Conservation (phyloP, 2,329 filamentous ascomycete species). For the Fusarium chaquense region DNA sequence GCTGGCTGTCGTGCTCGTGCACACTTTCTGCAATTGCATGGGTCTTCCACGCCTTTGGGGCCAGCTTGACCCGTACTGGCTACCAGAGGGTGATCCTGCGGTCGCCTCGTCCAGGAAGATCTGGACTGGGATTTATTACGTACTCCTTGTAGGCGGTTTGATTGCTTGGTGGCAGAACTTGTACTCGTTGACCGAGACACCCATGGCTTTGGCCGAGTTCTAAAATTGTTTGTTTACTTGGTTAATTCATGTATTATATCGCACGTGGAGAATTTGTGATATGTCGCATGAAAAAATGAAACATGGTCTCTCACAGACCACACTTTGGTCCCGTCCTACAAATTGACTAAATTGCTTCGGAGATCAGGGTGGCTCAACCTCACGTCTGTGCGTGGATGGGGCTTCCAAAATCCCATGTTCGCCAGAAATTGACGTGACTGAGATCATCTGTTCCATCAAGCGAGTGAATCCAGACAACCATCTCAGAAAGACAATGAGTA, state of each 20-base stretch:
- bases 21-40: conserved; percentile 93
- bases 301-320: conserved; percentile 21
- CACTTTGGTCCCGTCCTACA: conserved; percentile 6
- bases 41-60: conserved; percentile 91
- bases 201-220: conserved; percentile 49
- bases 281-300: conserved; percentile 26
- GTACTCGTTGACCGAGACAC: conserved; percentile 75
- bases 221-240: conserved; percentile 36
- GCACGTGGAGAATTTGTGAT: conserved; percentile 1
- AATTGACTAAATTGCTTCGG: conserved; percentile 13
- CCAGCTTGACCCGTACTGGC: conserved; percentile 69
- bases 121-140: conserved; percentile 86
- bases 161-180: conserved; percentile 77
- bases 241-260: conserved; percentile 13
- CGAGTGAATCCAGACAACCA: background rate
- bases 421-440: conserved; percentile 1
- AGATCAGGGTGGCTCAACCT: conserved; percentile 5
- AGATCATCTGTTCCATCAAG: conserved; percentile 3
- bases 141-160: conserved; percentile 78
- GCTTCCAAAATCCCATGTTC: conserved; percentile 1
- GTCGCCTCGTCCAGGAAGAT: conserved; percentile 43
- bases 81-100: conserved; percentile 43
- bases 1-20: conserved; percentile 78
- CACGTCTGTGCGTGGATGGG: conserved; percentile 23
- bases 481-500: conserved; percentile 10